phyloP scores from a whole-genome alignment of 441 rosid genomes.

The Croton setiger region DNA sequence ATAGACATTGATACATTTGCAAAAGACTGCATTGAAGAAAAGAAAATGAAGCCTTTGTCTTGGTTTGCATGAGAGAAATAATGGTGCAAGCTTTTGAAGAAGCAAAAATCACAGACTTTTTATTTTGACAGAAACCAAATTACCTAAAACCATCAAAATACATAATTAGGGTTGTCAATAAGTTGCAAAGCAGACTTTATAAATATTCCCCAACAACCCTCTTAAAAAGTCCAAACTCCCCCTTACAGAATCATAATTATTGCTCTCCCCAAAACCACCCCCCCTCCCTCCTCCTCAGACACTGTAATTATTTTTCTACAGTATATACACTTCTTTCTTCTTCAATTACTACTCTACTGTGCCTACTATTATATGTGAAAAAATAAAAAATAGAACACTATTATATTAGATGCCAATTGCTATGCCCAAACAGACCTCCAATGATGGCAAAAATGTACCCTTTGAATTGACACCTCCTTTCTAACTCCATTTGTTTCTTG shows the following conservation, averaged over 20 bases:
- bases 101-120: slow-evolving; percentile 21
- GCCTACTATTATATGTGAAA: not conserved
- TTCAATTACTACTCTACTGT: too few relatives aligned
- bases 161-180: slow-evolving; percentile 8
- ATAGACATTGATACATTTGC: not conserved
- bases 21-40: not conserved
- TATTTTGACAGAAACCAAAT: not conserved
- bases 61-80: not conserved
- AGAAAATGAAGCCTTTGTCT: not conserved
- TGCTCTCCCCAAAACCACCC: slow-evolving; percentile 6
- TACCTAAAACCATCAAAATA: not conserved
- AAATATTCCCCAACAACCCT: slow-evolving; percentile 22
- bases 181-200: slow-evolving; percentile 4
- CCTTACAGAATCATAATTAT: slow-evolving; percentile 11
- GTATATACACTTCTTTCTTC: not conserved
- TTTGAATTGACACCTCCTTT: slow-evolving; percentile 30
- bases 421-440: not conserved
- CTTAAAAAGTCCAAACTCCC: slow-evolving; percentile 17
- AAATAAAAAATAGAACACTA: not conserved
- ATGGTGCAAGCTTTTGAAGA: slow-evolving; percentile 22
- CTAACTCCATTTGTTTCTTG: slow-evolving; percentile 23
- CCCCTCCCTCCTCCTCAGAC: not conserved
- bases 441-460: slow-evolving; percentile 16
- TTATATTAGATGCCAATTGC: slow-evolving; percentile 3
- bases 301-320: slow-evolving; percentile 16